These are phyloP conservation scores for Pterocarpus macrocarpus DNA, from an alignment of 306 rosid genomes.

Conservation along the genomic window DNA sequence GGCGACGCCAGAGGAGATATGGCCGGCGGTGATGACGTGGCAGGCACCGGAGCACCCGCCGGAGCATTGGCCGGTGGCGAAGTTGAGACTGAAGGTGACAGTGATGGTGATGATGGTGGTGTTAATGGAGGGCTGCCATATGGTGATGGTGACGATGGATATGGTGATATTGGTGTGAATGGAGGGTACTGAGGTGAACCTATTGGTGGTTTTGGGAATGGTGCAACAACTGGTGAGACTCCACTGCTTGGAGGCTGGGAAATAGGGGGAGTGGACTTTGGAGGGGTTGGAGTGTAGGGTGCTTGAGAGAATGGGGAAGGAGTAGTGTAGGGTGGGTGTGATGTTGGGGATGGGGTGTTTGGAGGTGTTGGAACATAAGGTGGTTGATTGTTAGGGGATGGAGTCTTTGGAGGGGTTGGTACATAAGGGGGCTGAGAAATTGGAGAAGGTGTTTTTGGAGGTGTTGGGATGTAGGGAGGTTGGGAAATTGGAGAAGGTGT, in stretches of 20 bases:
- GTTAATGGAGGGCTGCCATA: slow-evolving; percentile 37
- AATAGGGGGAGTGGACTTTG: slow-evolving; percentile 24
- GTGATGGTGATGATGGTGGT: slow-evolving; percentile 12
- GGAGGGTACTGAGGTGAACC: neutral
- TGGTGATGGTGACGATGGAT: neutral
- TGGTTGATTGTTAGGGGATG: neutral
- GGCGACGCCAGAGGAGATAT: neutral
- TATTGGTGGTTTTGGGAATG: neutral
- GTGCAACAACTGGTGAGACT: too few relatives aligned
- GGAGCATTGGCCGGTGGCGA: slow-evolving; percentile 7
- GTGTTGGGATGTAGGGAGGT: slow-evolving; percentile 2
- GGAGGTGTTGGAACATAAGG: neutral
- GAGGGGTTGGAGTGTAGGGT: slow-evolving; percentile 35
- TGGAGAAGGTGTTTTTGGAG: slow-evolving; percentile 2
- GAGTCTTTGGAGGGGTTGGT: neutral
- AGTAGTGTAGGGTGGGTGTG: neutral
- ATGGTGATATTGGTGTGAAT: neutral
- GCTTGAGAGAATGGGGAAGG: slow-evolving; percentile 25
- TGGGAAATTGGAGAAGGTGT: neutral
- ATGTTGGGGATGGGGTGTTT: neutral
- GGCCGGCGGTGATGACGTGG: neutral
- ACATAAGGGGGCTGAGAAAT: neutral
- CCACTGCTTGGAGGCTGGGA: slow-evolving; percentile 18
- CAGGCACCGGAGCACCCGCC: neutral
- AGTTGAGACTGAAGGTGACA: slow-evolving; percentile 27